These are phyloP conservation scores for Drechslerella stenobrocha DNA, from an alignment of 2,329 filamentous ascomycete species.

Conservation along the genomic window DNA sequence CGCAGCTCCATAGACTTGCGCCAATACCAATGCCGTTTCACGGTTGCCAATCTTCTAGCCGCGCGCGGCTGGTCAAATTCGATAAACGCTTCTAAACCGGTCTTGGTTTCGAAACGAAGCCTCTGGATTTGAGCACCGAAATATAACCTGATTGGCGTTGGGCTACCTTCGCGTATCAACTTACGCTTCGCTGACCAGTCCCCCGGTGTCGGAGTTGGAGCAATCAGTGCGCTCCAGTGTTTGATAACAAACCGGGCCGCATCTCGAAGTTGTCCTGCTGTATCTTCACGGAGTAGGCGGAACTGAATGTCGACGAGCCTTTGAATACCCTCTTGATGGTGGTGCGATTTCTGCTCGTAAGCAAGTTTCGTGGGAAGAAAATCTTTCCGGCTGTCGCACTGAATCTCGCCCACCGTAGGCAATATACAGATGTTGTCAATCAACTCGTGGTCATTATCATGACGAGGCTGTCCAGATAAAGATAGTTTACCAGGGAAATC, in stretches of 20 bases:
- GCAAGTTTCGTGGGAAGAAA: slow-evolving; percentile 50
- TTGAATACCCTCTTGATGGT: slow-evolving; percentile 52
- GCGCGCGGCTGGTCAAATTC: slow-evolving; percentile 38
- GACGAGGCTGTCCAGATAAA: slow-evolving; percentile 49
- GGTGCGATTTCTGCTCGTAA: slow-evolving; percentile 50
- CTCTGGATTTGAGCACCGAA: slow-evolving; percentile 22
- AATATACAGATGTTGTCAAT: slow-evolving; percentile 55
- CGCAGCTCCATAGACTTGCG: slow-evolving; percentile 33
- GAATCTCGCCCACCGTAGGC: slow-evolving; percentile 54
- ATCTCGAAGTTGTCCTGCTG: slow-evolving; percentile 52
- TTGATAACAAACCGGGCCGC: slow-evolving; percentile 38
- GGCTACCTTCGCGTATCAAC: slow-evolving; percentile 23
- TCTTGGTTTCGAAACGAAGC: slow-evolving; percentile 15
- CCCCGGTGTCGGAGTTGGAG: slow-evolving; percentile 1
- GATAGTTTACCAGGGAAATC: slow-evolving; percentile 53
- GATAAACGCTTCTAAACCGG: slow-evolving; percentile 23
- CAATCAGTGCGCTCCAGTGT: slow-evolving; percentile 18
- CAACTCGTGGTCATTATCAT: slow-evolving; percentile 53
- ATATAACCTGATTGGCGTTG: slow-evolving; percentile 28
- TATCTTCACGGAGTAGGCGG: slow-evolving; percentile 53
- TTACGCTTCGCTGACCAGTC: slow-evolving; percentile 31
- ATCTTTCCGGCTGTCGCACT: slow-evolving; percentile 24
- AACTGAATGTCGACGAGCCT: slow-evolving; percentile 54
- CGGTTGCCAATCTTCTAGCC: slow-evolving; percentile 11
- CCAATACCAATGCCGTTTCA: slow-evolving; percentile 35